phyloP scores from a whole-genome alignment of 306 rosid species.

The Mimosa bimucronata region DNA sequence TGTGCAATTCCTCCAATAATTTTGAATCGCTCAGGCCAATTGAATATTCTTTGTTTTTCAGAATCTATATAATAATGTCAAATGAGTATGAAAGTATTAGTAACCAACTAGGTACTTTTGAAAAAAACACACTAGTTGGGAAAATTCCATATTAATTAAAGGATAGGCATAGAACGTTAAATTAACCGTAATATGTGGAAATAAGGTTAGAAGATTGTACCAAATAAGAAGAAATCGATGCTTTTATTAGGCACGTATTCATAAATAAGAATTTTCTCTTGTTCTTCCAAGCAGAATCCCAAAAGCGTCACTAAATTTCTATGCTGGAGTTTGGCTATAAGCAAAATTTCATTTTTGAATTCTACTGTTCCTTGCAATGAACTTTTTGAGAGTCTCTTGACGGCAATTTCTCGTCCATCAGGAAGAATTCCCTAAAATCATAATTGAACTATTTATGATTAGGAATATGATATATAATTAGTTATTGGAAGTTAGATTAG shows the following conservation, averaged over 20 bases:
- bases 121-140: background rate
- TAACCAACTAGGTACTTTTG: no score
- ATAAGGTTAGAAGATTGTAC: background rate
- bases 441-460: background rate
- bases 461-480: background rate
- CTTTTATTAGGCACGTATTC: background rate
- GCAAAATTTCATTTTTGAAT: background rate
- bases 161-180: background rate
- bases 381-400: background rate
- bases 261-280: background rate
- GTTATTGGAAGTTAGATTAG: background rate
- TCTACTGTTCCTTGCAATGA: background rate
- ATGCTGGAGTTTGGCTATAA: background rate
- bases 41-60: background rate
- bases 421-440: background rate
- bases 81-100: background rate
- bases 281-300: background rate
- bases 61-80: background rate
- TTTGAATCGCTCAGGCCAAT: background rate
- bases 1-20: background rate
- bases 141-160: background rate
- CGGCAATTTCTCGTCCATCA: background rate
- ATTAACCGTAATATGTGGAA: background rate
- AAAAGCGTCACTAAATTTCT: background rate
- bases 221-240: constrained; percentile 1